Conservation (phyloP, 805 yeast genomes). For the Monosporozyma solicola region DNA sequence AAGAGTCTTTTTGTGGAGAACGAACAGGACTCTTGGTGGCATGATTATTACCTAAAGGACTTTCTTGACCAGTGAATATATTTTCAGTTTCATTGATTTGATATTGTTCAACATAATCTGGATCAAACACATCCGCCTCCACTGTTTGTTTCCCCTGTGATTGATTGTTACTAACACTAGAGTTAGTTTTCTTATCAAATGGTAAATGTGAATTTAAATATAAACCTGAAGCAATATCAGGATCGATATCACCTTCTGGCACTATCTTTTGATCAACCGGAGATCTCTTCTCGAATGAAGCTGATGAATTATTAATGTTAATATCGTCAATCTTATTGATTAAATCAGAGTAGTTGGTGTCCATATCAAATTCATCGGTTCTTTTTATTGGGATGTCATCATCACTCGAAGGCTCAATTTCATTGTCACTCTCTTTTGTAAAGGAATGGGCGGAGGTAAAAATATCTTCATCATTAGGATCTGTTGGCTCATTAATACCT, state of each 20-base stretch:
- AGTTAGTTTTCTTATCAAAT: background rate
- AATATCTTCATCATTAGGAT: slow-evolving; percentile 8
- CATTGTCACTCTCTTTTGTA: background rate
- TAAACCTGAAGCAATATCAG: background rate
- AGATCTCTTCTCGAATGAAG: background rate
- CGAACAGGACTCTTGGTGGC: background rate
- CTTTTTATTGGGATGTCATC: slow-evolving; percentile 4
- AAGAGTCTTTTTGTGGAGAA: background rate
- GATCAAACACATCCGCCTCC: slow-evolving; percentile 22
- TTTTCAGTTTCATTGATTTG: slow-evolving; percentile 25
- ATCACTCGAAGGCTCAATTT: background rate
- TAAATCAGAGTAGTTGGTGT: slow-evolving; percentile 10
- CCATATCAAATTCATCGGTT: background rate
- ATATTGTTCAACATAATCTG: slow-evolving; percentile 25
- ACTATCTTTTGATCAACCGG: background rate
- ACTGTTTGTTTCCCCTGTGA: background rate
- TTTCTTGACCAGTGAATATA: slow-evolving; percentile 7
- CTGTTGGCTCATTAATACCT: slow-evolving; percentile 16
- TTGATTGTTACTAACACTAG: background rate
- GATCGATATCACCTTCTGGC: slow-evolving; percentile 1
- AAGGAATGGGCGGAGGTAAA: slow-evolving; percentile 4
- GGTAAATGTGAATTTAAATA: background rate
- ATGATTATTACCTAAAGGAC: slow-evolving; percentile 5
- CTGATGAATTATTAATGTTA: slow-evolving; percentile 5
- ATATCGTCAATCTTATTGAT: slow-evolving; percentile 16